Conservation (phyloP, 2,329 filamentous ascomycete species). For the Verticillium albo-atrum region DNA sequence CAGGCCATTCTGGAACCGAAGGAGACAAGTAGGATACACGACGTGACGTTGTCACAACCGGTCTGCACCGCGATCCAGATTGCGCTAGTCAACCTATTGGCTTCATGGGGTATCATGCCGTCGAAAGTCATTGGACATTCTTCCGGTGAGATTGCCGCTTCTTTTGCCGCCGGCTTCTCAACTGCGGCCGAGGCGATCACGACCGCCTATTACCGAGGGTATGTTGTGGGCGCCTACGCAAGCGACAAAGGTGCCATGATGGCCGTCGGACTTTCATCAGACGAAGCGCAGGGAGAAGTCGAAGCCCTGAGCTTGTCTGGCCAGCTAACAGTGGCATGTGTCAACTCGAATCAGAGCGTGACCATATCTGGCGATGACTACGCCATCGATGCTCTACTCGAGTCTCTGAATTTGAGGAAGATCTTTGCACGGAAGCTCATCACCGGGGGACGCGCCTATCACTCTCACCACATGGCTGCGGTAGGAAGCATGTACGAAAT, state of each 20-base stretch:
- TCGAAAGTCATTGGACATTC: slow-evolving; percentile 10
- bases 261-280: not conserved
- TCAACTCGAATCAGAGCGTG: slow-evolving; percentile 20
- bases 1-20: slow-evolving; percentile 10
- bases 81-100: slow-evolving; percentile 22
- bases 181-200: slow-evolving; percentile 10
- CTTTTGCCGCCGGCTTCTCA: slow-evolving; percentile 10
- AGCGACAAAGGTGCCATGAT: not conserved
- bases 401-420: slow-evolving; percentile 15
- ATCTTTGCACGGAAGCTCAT: slow-evolving; percentile 24
- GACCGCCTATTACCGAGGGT: slow-evolving; percentile 14
- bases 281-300: slow-evolving; percentile 3
- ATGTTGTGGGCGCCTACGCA: slow-evolving; percentile 1
- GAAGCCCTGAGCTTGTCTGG: slow-evolving; percentile 15
- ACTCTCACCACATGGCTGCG: slow-evolving; percentile 31
- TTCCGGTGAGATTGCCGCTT: slow-evolving; percentile 13
- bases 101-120: slow-evolving; percentile 5
- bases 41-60: slow-evolving; percentile 19
- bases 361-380: slow-evolving; percentile 22
- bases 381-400: slow-evolving; percentile 18
- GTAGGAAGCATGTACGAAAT: slow-evolving; percentile 7
- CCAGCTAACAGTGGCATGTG: slow-evolving; percentile 17
- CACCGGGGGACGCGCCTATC: slow-evolving; percentile 33
- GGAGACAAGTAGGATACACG: slow-evolving; percentile 4
- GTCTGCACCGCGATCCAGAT: slow-evolving; percentile 31